These are phyloP conservation scores for Glomus cerebriforme DNA, from an alignment of 192 early-diverging fungal genomes.

Conservation along the genomic window DNA sequence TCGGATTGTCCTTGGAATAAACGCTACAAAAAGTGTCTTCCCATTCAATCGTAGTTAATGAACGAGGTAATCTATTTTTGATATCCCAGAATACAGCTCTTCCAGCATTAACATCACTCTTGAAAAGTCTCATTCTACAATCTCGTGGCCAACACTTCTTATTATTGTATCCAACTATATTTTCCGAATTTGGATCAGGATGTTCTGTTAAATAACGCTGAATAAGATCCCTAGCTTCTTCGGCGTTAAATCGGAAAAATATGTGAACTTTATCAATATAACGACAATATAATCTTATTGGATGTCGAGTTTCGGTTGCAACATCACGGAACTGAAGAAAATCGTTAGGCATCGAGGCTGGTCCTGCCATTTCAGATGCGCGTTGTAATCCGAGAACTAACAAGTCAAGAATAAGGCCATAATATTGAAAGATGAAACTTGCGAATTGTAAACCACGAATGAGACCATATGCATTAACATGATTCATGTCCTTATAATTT, in stretches of 20 bases:
- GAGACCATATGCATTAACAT: constrained; percentile 95
- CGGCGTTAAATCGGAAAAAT: constrained; percentile 90
- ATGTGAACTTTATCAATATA: constrained; percentile 95
- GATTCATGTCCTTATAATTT: constrained; percentile 99
- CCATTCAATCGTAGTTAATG: constrained; percentile 98
- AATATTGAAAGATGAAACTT: constrained; percentile 98
- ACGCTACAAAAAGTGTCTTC: constrained; percentile 95
- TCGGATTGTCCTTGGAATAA: constrained; percentile 97
- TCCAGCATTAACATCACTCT: constrained; percentile 97
- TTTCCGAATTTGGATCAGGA: constrained; percentile 98
- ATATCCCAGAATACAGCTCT: constrained; percentile 99
- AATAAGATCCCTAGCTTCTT: constrained; percentile 92
- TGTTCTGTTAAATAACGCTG: constrained; percentile 97
- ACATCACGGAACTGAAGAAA: constrained; percentile 95
- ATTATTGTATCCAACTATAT: constrained; percentile 98
- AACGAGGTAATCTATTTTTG: constrained; percentile 95
- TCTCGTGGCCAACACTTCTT: constrained; percentile 99
- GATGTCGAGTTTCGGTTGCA: constrained; percentile 90
- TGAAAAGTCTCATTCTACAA: constrained; percentile 98
- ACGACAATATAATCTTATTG: constrained; percentile 93
- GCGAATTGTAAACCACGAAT: constrained; percentile 98
- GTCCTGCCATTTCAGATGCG: constrained; percentile 95
- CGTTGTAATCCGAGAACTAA: constrained; percentile 92
- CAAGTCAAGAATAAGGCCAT: constrained; percentile 94
- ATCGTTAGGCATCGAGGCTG: constrained; percentile 90